These are phyloP conservation scores for Clohesyomyces aquaticus DNA, from an alignment of 495 filamentous ascomycete genomes.

Conservation along the genomic window DNA sequence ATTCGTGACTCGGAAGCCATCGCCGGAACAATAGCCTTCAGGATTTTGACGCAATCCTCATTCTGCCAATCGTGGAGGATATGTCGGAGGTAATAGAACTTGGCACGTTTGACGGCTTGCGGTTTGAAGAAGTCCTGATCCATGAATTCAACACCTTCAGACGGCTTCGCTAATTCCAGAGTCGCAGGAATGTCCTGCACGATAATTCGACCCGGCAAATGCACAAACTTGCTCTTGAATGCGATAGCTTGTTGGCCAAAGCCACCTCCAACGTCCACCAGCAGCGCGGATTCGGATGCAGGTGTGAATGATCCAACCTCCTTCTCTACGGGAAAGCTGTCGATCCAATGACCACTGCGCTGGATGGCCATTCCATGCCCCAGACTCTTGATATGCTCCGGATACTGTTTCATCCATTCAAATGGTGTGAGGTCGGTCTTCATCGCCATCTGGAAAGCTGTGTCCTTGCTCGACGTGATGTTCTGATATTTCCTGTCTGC, in stretches of 20 bases:
- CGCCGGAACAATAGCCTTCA: constrained; percentile 13
- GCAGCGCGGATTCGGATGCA: constrained; percentile 6
- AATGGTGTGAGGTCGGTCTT: constrained; percentile 19
- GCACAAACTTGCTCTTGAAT: constrained; percentile 45
- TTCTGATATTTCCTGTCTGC: constrained; percentile 9
- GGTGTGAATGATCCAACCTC: constrained; percentile 13
- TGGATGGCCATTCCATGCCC: constrained; percentile 24
- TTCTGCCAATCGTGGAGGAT: constrained; percentile 31
- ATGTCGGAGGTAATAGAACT: constrained; percentile 29
- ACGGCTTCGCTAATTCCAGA: constrained; percentile 46
- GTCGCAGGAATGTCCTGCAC: constrained; percentile 58
- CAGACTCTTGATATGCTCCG: constrained; percentile 20
- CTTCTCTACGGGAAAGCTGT: constrained; percentile 6
- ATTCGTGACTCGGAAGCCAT: constrained; percentile 22
- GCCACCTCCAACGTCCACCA: constrained; percentile 59
- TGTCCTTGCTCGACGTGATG: constrained; percentile 12
- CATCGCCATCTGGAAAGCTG: constrained; percentile 21
- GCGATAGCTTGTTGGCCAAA: constrained; percentile 57
- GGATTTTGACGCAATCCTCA: constrained; percentile 15
- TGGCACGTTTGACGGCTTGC: constrained; percentile 54
- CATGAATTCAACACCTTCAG: constrained; percentile 54
- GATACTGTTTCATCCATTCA: constrained; percentile 23
- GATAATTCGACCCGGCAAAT: constrained; percentile 52
- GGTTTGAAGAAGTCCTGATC: constrained; percentile 56
- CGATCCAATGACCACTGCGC: constrained; percentile 13